Conservation (phyloP, 768 basidiomycete species). For the Trametes cinnabarina region DNA sequence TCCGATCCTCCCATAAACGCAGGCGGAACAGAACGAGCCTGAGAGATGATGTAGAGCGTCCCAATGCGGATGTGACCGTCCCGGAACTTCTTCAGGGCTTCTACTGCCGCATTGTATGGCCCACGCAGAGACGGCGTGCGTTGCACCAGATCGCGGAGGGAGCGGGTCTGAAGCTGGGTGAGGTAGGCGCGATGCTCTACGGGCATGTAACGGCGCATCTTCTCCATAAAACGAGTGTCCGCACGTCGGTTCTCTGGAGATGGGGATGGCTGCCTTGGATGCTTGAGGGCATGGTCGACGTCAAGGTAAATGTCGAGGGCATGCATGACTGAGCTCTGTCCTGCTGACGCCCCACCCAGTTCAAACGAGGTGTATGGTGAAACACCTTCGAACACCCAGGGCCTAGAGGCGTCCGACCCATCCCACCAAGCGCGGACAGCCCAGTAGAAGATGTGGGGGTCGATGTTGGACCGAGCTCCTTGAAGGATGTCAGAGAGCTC, state of each 20-base stretch:
- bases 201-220: conserved; percentile 96
- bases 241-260: conserved; percentile 63
- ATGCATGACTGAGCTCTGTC: conserved; percentile 90
- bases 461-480: conserved; percentile 66
- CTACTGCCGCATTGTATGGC: conserved; percentile 77
- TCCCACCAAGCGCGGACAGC: conserved; percentile 90
- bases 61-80: conserved; percentile 90
- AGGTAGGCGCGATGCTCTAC: conserved; percentile 87
- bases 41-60: conserved; percentile 81
- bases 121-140: conserved; percentile 57
- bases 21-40: conserved; percentile 68
- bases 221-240: conserved; percentile 81
- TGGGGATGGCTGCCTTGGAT: conserved; percentile 65
- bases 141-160: conserved; percentile 61
- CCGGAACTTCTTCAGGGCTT: conserved; percentile 77
- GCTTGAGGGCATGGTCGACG: conserved; percentile 81
- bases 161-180: conserved; percentile 58
- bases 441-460: conserved; percentile 88
- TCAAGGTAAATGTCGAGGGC: conserved; percentile 84
- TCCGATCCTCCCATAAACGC: conserved; percentile 12
- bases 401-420: conserved; percentile 66
- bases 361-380: conserved; percentile 50
- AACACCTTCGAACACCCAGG: conserved; percentile 83
- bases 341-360: conserved; percentile 87
- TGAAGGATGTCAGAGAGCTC: conserved; percentile 70